Evolutionary conservation across 352 stramenopile genomes (phyloP), one percentile per base, ranked within the genome.

Genomic region (Phytopythium mirpurense): DNA sequence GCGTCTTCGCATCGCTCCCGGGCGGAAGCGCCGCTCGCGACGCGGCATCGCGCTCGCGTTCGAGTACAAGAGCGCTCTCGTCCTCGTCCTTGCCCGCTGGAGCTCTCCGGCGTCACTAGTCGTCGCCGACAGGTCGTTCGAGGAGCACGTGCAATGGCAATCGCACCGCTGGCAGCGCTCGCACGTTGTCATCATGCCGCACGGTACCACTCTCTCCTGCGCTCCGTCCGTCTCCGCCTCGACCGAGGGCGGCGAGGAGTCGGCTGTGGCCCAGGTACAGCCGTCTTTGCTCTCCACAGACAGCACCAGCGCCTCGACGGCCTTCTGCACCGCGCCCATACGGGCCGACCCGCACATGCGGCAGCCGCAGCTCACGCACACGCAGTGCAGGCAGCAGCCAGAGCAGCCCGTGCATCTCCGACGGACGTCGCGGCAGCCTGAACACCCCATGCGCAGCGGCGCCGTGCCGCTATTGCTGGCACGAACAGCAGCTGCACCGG

Each of bases 321-420:
- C 74, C 56, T 87, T 88, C 51, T 88, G 78, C 15, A 89, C 78
- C 0, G 67, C 73, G 0, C 69, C 54, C 29, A 70, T 62, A 5
- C 71, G 70, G 27, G 73, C 82, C 6, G 75, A 84, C 43, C 75
- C 80, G 64, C 81, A 91, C 72, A 88, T 81, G n/a, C 78, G 72
- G 35, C 81, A 91, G 12, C 72, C 70, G 50, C 81, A 91, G 31
- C 67, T 72, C 34, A 86, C 60, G 58, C 81, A 91, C 16, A 81
- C 68, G 19, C 81, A 91, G 59, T 91, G 81, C 21, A 85, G 56
- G 43, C 74, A 87, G 52, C 81, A 91, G 1, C 72, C 74, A 8
- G 61, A 71, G 49, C 81, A 91, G 9, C 72, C 72, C 0, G 76
- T 86, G 36, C 81, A 91, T 24, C 78, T 72, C 9, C 78, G 72